A percentile compares a stretch with the other conserved stretches of the same genome.
Conservation (phyloP, 208 protist genomes). For the Acanthamoeba royreba region DNA sequence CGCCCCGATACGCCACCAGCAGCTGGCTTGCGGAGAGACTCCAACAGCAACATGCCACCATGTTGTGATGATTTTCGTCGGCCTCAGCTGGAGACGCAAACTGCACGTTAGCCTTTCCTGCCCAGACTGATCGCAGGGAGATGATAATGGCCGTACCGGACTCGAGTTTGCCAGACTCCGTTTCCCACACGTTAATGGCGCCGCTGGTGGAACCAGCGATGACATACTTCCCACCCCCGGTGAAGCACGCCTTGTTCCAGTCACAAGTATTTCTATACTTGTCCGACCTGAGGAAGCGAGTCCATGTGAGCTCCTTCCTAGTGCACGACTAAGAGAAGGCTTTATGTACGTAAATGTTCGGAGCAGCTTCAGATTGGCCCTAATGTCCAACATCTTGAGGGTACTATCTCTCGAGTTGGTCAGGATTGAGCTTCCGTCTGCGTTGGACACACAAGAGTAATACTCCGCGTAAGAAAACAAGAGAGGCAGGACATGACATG, state of each 20-base stretch:
- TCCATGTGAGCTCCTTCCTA: neutral
- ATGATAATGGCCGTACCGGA: neutral
- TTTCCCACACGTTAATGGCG: neutral
- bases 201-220: neutral
- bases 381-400: neutral
- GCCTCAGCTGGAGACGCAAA: neutral
- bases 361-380: neutral
- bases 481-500: neutral
- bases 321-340: neutral
- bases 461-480: neutral
- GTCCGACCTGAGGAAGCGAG: neutral
- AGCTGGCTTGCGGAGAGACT: neutral
- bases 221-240: neutral
- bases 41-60: neutral
- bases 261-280: neutral
- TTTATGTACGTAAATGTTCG: neutral
- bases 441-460: neutral
- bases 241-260: slow-evolving; percentile 7
- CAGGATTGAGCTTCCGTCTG: neutral
- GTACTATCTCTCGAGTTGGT: neutral
- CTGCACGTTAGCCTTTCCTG: neutral
- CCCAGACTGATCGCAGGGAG: neutral
- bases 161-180: neutral
- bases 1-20: neutral
- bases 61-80: neutral